Evolutionary conservation across 208 protist species (phyloP).

Genomic region (Wallacemonas rigidus): DNA sequence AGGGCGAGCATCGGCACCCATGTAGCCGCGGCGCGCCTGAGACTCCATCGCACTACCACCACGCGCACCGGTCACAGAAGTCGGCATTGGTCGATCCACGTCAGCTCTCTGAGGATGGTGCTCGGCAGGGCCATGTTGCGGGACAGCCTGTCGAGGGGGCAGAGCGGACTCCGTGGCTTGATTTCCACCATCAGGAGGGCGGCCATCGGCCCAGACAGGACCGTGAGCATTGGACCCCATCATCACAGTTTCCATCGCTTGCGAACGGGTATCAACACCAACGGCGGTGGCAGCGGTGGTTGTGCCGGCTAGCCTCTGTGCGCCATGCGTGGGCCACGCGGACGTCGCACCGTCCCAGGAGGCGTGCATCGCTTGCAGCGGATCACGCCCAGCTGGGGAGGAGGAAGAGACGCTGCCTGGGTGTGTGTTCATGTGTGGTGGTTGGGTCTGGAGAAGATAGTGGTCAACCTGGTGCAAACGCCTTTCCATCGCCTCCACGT

Average conservation of each 20-base stretch:
- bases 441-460: conserved; percentile 19
- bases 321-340: background rate
- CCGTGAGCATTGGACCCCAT: no score
- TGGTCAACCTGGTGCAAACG: conserved; percentile 40
- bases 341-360: background rate
- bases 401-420: no score
- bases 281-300: background rate
- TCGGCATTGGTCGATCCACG: conserved; percentile 7
- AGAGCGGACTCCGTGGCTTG: no score
- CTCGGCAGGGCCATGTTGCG: background rate
- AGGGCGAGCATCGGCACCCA: conserved; percentile 12
- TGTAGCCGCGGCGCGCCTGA: background rate
- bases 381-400: no score
- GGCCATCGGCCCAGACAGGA: no score
- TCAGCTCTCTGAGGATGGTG: conserved; percentile 5
- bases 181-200: no score
- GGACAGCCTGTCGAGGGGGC: background rate
- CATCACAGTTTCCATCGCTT: no score
- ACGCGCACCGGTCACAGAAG: background rate
- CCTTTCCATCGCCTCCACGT: conserved; percentile 40
- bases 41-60: background rate
- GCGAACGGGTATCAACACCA: background rate
- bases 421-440: background rate
- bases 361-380: background rate
- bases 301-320: background rate